Evolutionary conservation across 768 basidiomycete genomes (phyloP).

Genomic region (Termitomyces sp.): DNA sequence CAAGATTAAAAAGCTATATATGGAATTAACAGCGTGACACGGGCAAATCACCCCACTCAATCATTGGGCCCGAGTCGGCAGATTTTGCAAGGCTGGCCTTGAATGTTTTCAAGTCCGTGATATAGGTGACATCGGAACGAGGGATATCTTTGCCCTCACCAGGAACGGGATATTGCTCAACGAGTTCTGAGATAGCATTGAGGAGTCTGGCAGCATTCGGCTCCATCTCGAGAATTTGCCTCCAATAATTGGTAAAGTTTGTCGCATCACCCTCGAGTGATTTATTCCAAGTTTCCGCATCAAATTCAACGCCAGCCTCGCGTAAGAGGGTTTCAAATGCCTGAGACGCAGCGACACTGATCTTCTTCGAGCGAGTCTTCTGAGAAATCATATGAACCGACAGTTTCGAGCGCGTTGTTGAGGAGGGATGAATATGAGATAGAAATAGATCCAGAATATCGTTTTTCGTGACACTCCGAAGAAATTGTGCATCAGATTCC

Average conservation of each 20-base stretch:
- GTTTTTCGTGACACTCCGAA: conserved; percentile 63
- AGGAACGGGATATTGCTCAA: conserved; percentile 50
- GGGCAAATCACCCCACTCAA: conserved; percentile 72
- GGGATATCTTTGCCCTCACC: conserved; percentile 45
- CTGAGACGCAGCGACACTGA: conserved; percentile 59
- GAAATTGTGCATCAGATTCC: conserved; percentile 61
- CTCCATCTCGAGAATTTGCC: conserved; percentile 32
- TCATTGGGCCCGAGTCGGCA: conserved; percentile 59
- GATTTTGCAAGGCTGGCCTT: conserved; percentile 53
- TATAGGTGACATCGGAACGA: conserved; percentile 47
- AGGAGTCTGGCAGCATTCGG: conserved; percentile 44
- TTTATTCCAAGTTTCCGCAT: conserved; percentile 46
- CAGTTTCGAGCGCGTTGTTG: conserved; percentile 69
- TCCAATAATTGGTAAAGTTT: conserved; percentile 67
- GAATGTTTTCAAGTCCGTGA: conserved; percentile 65
- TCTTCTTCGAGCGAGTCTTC: conserved; percentile 50
- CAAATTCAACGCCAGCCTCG: conserved; percentile 41
- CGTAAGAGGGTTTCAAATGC: conserved; percentile 55
- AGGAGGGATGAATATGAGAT: conserved; percentile 63
- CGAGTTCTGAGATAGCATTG: conserved; percentile 49
- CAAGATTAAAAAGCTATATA: neutral
- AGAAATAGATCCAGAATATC: conserved; percentile 74
- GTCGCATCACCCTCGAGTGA: conserved; percentile 46
- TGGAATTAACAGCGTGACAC: conserved; percentile 43
- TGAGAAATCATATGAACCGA: conserved; percentile 79